Percentiles rank a stretch among this genome's conserved stretches.
Evolutionary conservation across 164 flowering plant species (phyloP).

Genomic region (Dillenia suffruticosa): DNA sequence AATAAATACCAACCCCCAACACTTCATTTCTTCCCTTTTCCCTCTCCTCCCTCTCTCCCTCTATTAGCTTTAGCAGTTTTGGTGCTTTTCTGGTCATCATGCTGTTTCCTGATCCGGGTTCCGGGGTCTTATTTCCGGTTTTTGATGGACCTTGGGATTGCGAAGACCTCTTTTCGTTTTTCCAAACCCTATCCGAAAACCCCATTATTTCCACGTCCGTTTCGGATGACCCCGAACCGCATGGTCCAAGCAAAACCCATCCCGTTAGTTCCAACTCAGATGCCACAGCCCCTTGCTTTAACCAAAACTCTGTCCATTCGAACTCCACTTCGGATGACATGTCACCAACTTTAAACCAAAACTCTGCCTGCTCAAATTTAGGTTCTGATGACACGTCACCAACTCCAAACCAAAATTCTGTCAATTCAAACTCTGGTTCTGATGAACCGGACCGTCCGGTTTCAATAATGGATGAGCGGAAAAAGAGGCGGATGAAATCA

Average conservation of each 20-base stretch:
- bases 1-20: conserved; percentile 48
- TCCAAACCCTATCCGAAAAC: background rate
- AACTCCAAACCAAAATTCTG: conserved; percentile 10
- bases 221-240: background rate
- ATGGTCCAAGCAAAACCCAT: background rate
- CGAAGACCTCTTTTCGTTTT: conserved; percentile 16
- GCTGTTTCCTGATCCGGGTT: conserved; percentile 27
- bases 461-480: conserved; percentile 45
- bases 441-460: conserved; percentile 16
- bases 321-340: conserved; percentile 15
- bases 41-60: conserved; percentile 30
- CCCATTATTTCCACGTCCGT: background rate
- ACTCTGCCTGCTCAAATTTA: conserved; percentile 16
- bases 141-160: conserved; percentile 44
- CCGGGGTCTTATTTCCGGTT: conserved; percentile 18
- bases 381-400: conserved; percentile 18
- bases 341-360: background rate
- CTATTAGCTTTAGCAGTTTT: conserved; percentile 4
- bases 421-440: conserved; percentile 28
- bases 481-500: conserved; percentile 64
- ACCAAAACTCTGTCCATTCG: conserved; percentile 11
- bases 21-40: conserved; percentile 76
- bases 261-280: conserved; percentile 17
- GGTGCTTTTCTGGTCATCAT: conserved; percentile 22
- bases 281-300: conserved; percentile 6